Conservation (phyloP, 805 yeast species). For the Huiozyma sinensis region DNA sequence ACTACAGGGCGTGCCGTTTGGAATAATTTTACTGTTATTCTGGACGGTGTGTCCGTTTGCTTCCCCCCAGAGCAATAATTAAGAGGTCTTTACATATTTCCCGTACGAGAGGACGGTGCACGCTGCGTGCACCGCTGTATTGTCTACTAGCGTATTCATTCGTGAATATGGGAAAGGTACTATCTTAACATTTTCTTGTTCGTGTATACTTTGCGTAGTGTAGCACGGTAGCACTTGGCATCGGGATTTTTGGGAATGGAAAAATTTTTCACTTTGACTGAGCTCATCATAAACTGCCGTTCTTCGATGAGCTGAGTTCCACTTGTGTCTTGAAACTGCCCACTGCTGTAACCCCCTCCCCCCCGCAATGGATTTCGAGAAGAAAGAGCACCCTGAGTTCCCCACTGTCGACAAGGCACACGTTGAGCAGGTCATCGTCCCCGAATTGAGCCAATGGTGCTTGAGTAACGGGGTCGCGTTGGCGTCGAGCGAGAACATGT, state of each 20-base stretch:
- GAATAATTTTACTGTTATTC: not conserved
- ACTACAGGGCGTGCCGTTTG: conserved; percentile 6
- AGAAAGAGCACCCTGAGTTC: conserved; percentile 7
- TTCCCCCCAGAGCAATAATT: conserved; percentile 14
- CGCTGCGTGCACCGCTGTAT: not conserved
- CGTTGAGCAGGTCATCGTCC: conserved; percentile 28
- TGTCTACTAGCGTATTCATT: conserved; percentile 1
- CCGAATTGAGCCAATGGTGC: conserved; percentile 60
- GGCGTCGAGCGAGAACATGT: conserved; percentile 52
- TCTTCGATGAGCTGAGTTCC: no score
- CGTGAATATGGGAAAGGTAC: conserved; percentile 15
- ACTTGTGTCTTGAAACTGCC: no score
- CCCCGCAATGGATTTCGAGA: no score
- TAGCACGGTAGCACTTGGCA: no score
- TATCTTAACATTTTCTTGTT: conserved; percentile 8
- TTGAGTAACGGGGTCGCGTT: conserved; percentile 72
- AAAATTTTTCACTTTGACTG: no score
- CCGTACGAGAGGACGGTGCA: conserved; percentile 8
- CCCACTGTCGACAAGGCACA: conserved; percentile 23
- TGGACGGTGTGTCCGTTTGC: not conserved
- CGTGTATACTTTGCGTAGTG: not conserved
- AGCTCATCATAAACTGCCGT: no score
- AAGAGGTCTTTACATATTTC: conserved; percentile 19
- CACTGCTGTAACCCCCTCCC: no score
- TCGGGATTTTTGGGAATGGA: no score